Evolutionary conservation across 495 filamentous ascomycete genomes (phyloP).

Genomic region (Endocarpon pusillum): DNA sequence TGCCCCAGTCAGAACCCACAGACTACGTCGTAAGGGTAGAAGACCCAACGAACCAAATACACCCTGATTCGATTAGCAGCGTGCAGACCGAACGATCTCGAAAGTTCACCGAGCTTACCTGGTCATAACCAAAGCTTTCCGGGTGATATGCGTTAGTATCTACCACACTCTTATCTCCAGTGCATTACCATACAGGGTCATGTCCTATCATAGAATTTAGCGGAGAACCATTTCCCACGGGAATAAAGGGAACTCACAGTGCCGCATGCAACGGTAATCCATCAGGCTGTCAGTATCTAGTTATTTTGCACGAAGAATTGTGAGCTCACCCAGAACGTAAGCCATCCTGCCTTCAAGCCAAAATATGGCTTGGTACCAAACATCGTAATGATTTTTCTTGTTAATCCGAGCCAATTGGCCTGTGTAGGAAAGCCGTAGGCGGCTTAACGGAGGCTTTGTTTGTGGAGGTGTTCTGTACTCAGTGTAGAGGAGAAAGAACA

Average conservation of each 20-base stretch:
- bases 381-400: not conserved
- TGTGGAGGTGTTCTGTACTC: not conserved
- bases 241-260: no score
- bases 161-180: not conserved
- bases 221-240: no score
- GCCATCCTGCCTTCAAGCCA: constrained; percentile 10
- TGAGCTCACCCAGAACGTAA: constrained; percentile 16
- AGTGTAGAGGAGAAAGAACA: not conserved
- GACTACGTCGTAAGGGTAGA: not conserved
- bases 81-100: not conserved
- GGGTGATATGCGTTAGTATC: not conserved
- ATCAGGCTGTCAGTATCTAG: not conserved
- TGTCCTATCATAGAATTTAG: no score
- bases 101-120: not conserved
- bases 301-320: not conserved
- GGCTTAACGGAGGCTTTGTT: not conserved
- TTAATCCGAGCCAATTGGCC: not conserved
- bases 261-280: constrained; percentile 9
- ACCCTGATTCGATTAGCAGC: constrained; percentile 10
- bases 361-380: constrained; percentile 14
- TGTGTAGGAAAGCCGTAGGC: not conserved
- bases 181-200: constrained; percentile 17
- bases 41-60: constrained; percentile 9
- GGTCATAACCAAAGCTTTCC: constrained; percentile 1
- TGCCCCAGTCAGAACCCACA: not conserved